Evolutionary conservation across 1,284 basidiomycete genomes (phyloP), one percentile per base, ranked within the genome.

Genomic region (Cutaneotrichosporon spelunceum): DNA sequence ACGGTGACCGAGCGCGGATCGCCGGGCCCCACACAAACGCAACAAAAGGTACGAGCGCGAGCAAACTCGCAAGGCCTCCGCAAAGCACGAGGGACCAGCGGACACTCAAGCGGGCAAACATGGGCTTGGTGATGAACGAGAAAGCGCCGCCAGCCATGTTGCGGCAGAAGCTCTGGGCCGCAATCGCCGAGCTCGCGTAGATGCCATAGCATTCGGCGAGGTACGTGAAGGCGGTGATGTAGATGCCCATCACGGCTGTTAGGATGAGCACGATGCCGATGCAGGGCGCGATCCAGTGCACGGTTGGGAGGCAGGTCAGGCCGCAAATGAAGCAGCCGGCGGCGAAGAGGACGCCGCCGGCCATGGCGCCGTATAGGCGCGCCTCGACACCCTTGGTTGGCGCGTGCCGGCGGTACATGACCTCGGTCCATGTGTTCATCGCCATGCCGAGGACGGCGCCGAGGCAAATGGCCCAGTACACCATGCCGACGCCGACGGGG

Each of bases 321-420:
- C 74, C 78, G 57, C 72, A 79, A 53, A 79, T 70, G 75, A 88
- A 85, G 81, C 88, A 87, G 9, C 84, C 85, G 1, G 81, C 70
- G 0, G 88, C 86, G 58, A 90, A 82, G 8, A 86, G 68, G 19
- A 90, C 62, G 0, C 84, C 87, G 0, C 86, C 88, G 10, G 82
- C 73, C 75, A 88, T 87, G 3, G 88, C 85, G 21, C 80, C 77
- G 65, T 88, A 89, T 24, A 92, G 76, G 11, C 89, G 83, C 0
- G 89, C 89, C 76, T 91, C 89, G 0, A 88, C 86, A 0, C 88
- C 88, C 48, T 82, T 78, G 16, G 70, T 81, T 1, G 78, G 74
- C 21, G 85, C 82, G 62, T 86, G 78, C 5, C 63, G 87, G 84
- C 78, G 78, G 68, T 90, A 91, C 1, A 89, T 72, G 29, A 72